These are phyloP conservation scores for Poteriospumella lacustris DNA, from an alignment of 108 stramenopile genomes.

Conservation along the genomic window DNA sequence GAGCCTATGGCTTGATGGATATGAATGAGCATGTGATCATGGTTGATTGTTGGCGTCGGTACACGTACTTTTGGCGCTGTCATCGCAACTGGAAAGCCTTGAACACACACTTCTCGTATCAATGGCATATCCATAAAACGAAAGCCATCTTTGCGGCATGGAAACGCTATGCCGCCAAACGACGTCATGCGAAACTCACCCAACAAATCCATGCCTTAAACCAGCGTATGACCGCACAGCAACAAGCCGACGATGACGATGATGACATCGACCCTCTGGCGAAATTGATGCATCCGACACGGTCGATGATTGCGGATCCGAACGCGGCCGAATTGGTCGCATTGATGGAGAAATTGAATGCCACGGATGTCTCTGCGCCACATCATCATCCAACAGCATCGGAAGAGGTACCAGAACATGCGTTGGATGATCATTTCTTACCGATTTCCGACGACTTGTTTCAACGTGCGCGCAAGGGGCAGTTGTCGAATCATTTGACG, in stretches of 20 bases:
- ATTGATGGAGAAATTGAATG: too few species aligned
- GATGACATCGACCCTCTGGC: not conserved
- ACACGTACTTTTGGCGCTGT: not conserved
- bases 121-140: not conserved
- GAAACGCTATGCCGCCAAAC: not conserved
- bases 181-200: not conserved
- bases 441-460: not conserved
- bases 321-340: not conserved
- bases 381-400: too few species aligned
- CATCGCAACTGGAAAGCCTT: not conserved
- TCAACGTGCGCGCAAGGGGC: not conserved
- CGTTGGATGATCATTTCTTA: too few species aligned
- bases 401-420: too few species aligned
- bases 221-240: too few species aligned
- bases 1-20: slow-evolving; percentile 3
- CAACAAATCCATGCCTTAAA: too few species aligned
- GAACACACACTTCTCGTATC: not conserved
- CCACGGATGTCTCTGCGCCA: too few species aligned
- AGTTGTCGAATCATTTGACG: not conserved
- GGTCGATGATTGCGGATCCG: not conserved
- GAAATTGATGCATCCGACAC: not conserved
- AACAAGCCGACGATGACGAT: not conserved
- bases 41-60: slow-evolving; percentile 5
- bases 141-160: not conserved
- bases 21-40: slow-evolving; percentile 5